Evolutionary conservation across 2,329 filamentous ascomycete genomes (phyloP), one percentile per base, ranked within the genome.

Genomic region (Nothophoma quercina): DNA sequence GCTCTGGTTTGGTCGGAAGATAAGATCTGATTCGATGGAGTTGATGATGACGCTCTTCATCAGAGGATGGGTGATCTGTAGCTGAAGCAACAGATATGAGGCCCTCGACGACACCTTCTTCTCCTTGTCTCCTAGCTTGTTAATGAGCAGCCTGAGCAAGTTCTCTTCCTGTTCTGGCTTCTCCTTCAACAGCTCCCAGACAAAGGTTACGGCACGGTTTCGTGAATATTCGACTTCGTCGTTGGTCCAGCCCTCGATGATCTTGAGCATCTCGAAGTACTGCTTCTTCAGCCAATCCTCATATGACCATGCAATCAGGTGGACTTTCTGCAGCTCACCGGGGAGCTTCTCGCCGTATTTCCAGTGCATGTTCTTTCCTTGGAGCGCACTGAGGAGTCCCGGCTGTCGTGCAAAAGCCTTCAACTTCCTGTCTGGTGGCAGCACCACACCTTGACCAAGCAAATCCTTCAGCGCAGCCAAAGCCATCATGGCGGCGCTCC

Each of bases 101-200:
- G 93, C 89, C 55, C 93, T 86, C 4, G 95, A 99, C 1, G 95
- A 88, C 65, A 99, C 96, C 76, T 98, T 99, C 72, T 92, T 92
- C 61, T 96, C 91, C 35, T 89, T 90, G 71, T 99, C 95, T 65
- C 96, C 93, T 21, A 99, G 85, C 76, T 99, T 99, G 80, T 98
- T 98, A 63, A 99, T 91, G 51, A 99, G 78, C 49, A 99, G 80
- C 46, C 93, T 87, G 55, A 99, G 80, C 58, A 99, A 79, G 72
- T 99, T 99, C 48, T 93, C 89, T 75, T 99, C 95, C 71, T 99
- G 95, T 75, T 99, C 95, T 0, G 95, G 93, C 77, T 96, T 99
- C 73, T 96, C 93, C 73, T 91, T 95, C 56, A 99, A 79, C 30
- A 99, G 80, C 58, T 93, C 92, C 71, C 88, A 98, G 29, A 98